A percentile compares a stretch with the other conserved stretches of the same genome.
Conservation (phyloP, 2,329 filamentous ascomycete genomes). For the Neopestalotiopsis rosae region DNA sequence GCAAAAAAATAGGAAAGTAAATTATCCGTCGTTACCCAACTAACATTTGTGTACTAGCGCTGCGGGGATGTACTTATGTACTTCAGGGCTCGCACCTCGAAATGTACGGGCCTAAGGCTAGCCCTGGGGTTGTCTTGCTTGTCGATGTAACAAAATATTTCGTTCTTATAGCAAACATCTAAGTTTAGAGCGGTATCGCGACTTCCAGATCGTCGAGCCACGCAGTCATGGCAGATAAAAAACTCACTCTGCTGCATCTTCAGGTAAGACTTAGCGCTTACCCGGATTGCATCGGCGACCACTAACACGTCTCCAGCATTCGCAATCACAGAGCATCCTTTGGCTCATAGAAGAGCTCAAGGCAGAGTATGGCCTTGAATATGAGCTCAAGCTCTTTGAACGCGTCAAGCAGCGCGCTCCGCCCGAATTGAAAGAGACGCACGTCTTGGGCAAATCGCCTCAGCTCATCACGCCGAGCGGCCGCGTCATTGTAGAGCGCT, state of each 20-base stretch:
- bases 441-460: constrained; percentile 27
- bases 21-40: no score
- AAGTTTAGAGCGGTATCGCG: no score
- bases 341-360: constrained; percentile 29
- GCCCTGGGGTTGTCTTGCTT: no score
- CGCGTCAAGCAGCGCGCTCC: constrained; percentile 21
- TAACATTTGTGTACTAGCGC: no score
- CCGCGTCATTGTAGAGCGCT: constrained; percentile 25
- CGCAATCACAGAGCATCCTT: constrained; percentile 25
- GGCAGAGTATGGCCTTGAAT: constrained; percentile 21
- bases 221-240: no score
- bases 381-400: constrained; percentile 24
- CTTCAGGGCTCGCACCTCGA: no score
- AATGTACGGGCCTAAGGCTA: no score
- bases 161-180: no score
- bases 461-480: constrained; percentile 25
- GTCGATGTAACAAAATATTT: no score
- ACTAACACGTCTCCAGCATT: constrained; percentile 21
- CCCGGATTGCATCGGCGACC: neutral
- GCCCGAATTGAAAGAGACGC: constrained; percentile 19
- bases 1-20: no score
- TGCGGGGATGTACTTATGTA: no score
- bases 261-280: neutral
- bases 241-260: neutral
- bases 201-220: no score